A percentile compares a stretch with the other conserved stretches of the same genome.
Conservation (phyloP, 306 rosid genomes). For the Vicia sativa region DNA sequence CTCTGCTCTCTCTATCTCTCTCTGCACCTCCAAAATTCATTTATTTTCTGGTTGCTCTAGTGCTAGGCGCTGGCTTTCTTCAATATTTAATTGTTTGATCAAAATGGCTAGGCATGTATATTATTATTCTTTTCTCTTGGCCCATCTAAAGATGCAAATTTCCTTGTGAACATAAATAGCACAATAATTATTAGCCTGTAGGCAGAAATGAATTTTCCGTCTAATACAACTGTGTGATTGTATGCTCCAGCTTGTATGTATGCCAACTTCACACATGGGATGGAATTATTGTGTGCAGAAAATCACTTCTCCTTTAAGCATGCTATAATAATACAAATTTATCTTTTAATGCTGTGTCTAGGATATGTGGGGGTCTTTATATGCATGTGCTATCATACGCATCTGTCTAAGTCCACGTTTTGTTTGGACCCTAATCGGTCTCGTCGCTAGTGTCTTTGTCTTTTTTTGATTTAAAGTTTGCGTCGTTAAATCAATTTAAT, state of each 20-base stretch:
- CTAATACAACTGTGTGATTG: conserved; percentile 37
- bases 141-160: conserved; percentile 38
- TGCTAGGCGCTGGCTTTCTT: conserved; percentile 52
- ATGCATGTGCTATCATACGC: conserved; percentile 36
- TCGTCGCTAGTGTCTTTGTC: too few species aligned
- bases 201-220: conserved; percentile 35
- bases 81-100: conserved; percentile 46
- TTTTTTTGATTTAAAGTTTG: too few species aligned
- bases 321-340: not conserved
- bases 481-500: too few species aligned
- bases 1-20: conserved; percentile 5
- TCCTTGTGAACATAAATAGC: conserved; percentile 39
- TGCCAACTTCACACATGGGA: conserved; percentile 39
- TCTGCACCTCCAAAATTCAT: conserved; percentile 36
- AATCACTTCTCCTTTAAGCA: conserved; percentile 28
- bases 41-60: conserved; percentile 44
- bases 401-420: conserved; percentile 8
- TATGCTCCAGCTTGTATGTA: conserved; percentile 41
- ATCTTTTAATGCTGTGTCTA: conserved; percentile 3
- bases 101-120: conserved; percentile 52
- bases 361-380: conserved; percentile 31
- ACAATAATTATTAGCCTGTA: conserved; percentile 38
- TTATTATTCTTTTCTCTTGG: conserved; percentile 35
- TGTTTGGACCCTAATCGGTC: conserved; percentile 29
- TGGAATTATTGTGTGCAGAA: conserved; percentile 25